Evolutionary conservation across 2,329 filamentous ascomycete genomes (phyloP), one percentile per base, ranked within the genome.

Genomic region (Aspergillus brasiliensis): DNA sequence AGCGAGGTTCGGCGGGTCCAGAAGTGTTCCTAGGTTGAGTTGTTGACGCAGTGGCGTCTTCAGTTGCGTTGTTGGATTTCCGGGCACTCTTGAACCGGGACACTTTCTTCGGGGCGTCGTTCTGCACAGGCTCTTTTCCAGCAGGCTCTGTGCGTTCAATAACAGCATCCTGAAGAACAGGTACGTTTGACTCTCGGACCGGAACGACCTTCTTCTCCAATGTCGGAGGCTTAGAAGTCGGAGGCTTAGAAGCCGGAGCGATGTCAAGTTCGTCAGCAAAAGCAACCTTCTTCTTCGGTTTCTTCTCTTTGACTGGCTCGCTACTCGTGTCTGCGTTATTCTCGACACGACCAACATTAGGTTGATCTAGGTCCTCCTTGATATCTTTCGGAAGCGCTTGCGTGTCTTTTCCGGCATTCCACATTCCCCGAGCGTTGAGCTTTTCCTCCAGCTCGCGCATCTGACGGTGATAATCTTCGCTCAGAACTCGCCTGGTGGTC

Each of bases 361-460:
- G 63, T 10, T 66, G 61, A 54, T 76, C 67, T 3, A 75, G 66
- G 13, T 74, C 71, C 42, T 71, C 56, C 48, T 69, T 65, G 23
- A 76, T 59, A 40, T 75, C 72, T 17, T 66, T 65, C 7, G 77
- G 73, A 17, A 78, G 70, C n/a, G 67, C 63, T 25, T 62, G 57
- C 8, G 71, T 63, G 49, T 80, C 74, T 61, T 84, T 86, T 56
- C 82, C 86, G 49, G 88, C 69, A 69, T 84, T 88, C 71, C 82
- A 82, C 67, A 87, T 76, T 62, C 81, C 80, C 63, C 78, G 80
- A 60, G 73, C 84, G 64, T 88, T 84, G 0, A 97, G 82, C 63
- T 87, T 89, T 71, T 88, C 83, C 75, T 97, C 91, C 4, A 99
- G 81, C 65, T 93, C 91, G 47, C 90, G 83, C 95, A 99, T 98